A percentile compares a stretch with the other conserved stretches of the same genome.
phyloP scores from a whole-genome alignment of 2,329 filamentous ascomycete genomes.

The Phialemonium atrogriseum region DNA sequence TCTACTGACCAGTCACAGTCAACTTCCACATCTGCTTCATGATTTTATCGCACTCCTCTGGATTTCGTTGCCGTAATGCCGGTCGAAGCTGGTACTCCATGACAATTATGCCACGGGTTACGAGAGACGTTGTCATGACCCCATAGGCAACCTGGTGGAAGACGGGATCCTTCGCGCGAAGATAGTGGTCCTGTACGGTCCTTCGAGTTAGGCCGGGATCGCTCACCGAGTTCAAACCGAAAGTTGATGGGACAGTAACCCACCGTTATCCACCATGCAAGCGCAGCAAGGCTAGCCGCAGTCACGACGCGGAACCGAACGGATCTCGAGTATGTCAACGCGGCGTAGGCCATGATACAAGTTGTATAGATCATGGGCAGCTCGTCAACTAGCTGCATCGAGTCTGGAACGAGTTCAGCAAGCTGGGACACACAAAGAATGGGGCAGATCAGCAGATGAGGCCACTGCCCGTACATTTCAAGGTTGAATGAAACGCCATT shows the following conservation, averaged over 20 bases:
- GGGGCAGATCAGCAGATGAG: slow-evolving; percentile 4
- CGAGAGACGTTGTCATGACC: slow-evolving; percentile 59
- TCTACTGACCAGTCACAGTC: slow-evolving; percentile 44
- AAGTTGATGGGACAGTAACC: slow-evolving; percentile 25
- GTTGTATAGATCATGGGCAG: slow-evolving; percentile 54
- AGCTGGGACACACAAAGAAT: not conserved
- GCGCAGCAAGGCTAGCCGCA: slow-evolving; percentile 41
- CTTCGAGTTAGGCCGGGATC: slow-evolving; percentile 1
- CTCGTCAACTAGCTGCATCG: slow-evolving; percentile 53
- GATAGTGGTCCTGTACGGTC: slow-evolving; percentile 53
- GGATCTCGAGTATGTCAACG: slow-evolving; percentile 62
- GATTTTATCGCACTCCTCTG: slow-evolving; percentile 36
- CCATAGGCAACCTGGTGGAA: slow-evolving; percentile 81
- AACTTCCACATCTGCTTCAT: slow-evolving; percentile 67
- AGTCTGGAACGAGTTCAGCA: slow-evolving; percentile 37
- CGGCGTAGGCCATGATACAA: slow-evolving; percentile 52
- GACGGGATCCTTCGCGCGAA: slow-evolving; percentile 69
- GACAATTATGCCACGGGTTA: slow-evolving; percentile 66
- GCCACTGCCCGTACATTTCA: slow-evolving; percentile 51
- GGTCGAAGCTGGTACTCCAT: slow-evolving; percentile 50
- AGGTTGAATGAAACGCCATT: slow-evolving; percentile 46
- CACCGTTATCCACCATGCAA: slow-evolving; percentile 61
- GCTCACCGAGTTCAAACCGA: no score
- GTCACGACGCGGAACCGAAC: slow-evolving; percentile 23
- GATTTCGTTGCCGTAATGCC: slow-evolving; percentile 34